phyloP scores from a whole-genome alignment of 108 stramenopile genomes.

The Cyclotella baltica region DNA sequence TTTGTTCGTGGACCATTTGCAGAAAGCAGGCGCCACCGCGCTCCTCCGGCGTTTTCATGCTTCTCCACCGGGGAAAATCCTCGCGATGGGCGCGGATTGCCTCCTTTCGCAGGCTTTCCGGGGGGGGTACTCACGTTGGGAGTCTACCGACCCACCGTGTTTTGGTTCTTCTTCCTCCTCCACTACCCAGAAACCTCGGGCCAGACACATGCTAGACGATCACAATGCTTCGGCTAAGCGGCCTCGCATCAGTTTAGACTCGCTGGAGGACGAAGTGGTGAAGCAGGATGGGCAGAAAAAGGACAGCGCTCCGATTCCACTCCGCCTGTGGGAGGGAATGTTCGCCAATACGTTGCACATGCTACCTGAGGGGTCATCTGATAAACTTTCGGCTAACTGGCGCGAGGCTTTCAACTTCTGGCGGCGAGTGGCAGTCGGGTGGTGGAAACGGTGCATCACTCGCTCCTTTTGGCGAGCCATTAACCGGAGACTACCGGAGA shows the following conservation, averaged over 20 bases:
- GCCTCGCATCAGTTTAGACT: no score
- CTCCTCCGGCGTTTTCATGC: background rate
- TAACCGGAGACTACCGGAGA: no score
- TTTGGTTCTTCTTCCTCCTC: background rate
- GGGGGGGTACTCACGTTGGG: conserved; percentile 3
- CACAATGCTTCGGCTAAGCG: background rate
- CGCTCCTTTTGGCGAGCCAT: background rate
- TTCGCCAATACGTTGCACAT: background rate
- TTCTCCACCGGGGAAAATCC: conserved; percentile 1
- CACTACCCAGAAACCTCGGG: background rate
- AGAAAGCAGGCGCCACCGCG: no score
- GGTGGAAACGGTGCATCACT: background rate
- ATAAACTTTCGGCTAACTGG: background rate
- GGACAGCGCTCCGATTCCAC: background rate
- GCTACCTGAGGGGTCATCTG: no score
- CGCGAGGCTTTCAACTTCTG: background rate
- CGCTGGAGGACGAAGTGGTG: no score
- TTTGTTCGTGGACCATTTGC: background rate
- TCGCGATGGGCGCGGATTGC: background rate
- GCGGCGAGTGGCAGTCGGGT: background rate
- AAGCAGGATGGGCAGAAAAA: conserved; percentile 13
- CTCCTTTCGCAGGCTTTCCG: background rate
- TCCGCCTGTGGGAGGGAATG: background rate
- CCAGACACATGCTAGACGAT: background rate
- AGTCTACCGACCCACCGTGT: background rate